Percentiles rank a stretch among this genome's conserved stretches.
phyloP scores from a whole-genome alignment of 306 rosid species.

The Hippophae gyantsensis region DNA sequence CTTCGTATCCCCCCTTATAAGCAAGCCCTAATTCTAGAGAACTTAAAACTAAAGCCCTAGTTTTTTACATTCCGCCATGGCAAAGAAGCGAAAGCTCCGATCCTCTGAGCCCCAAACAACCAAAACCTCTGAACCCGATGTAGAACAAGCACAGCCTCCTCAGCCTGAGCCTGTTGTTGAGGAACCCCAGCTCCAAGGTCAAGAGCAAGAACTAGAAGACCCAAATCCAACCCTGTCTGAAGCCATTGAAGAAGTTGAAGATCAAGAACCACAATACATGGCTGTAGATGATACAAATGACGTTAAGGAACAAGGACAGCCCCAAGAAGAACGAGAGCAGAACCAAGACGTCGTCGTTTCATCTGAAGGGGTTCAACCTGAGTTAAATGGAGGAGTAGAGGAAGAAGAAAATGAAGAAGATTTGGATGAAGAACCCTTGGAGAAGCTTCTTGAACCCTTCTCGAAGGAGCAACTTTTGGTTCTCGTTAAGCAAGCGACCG shows the following conservation, averaged over 20 bases:
- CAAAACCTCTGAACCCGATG: conserved; percentile 23
- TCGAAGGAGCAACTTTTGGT: conserved; percentile 48
- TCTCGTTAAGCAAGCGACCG: conserved; percentile 43
- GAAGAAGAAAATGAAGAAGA: conserved; percentile 23
- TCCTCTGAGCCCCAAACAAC: conserved; percentile 41
- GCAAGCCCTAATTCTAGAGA: not conserved
- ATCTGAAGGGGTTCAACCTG: not conserved
- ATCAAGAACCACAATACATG: conserved; percentile 9
- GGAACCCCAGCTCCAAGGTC: conserved; percentile 16
- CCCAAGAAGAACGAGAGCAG: not conserved
- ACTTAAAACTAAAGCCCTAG: no score
- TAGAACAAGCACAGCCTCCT: not conserved
- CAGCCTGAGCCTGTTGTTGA: conserved; percentile 10
- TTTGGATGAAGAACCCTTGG: conserved; percentile 47
- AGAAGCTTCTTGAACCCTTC: conserved; percentile 66
- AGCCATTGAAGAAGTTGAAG: conserved; percentile 8
- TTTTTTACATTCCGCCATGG: conserved; percentile 31
- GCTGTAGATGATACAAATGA: conserved; percentile 24
- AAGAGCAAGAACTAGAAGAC: conserved; percentile 14
- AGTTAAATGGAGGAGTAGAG: not conserved
- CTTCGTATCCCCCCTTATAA: not conserved
- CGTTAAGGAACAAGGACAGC: not conserved
- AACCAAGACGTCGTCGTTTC: not conserved
- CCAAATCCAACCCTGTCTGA: conserved; percentile 2
- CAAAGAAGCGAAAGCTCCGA: conserved; percentile 61